Evolutionary conservation across 495 filamentous ascomycete genomes (phyloP).

Genomic region (Astrothelium subdiscretum): DNA sequence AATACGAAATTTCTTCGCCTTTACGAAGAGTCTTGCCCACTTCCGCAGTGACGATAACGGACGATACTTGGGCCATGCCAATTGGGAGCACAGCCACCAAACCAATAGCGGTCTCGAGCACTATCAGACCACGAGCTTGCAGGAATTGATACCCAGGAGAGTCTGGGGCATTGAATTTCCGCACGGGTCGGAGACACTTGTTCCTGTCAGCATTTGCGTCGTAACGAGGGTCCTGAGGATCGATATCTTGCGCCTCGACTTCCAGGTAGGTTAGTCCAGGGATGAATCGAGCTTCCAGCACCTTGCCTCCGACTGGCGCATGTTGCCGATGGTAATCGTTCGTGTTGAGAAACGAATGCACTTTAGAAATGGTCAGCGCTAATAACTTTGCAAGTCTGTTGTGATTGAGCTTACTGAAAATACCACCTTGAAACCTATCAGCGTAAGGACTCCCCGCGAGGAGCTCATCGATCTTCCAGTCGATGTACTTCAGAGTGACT

Average conservation of each 20-base stretch:
- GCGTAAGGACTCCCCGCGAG: background rate
- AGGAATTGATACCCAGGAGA: background rate
- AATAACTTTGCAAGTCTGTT: no score
- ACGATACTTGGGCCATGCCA: background rate
- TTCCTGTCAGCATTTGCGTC: background rate
- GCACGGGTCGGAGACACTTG: background rate
- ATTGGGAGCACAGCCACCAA: background rate
- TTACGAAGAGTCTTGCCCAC: background rate
- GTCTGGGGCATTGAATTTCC: background rate
- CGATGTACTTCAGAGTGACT: background rate
- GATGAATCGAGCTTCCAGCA: slow-evolving; percentile 14
- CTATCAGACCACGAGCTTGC: background rate
- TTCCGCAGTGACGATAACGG: background rate
- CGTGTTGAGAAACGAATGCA: background rate
- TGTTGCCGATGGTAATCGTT: background rate
- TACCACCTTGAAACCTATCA: background rate
- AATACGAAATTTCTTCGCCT: background rate
- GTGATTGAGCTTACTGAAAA: no score
- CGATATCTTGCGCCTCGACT: slow-evolving; percentile 5
- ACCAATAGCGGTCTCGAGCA: slow-evolving; percentile 2
- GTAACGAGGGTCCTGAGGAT: background rate
- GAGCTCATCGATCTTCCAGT: background rate
- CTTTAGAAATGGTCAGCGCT: no score
- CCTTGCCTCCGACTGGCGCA: background rate
- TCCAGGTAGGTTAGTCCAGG: slow-evolving; percentile 21